Conservation (phyloP, 441 rosid species). For the Populus hybrid region DNA sequence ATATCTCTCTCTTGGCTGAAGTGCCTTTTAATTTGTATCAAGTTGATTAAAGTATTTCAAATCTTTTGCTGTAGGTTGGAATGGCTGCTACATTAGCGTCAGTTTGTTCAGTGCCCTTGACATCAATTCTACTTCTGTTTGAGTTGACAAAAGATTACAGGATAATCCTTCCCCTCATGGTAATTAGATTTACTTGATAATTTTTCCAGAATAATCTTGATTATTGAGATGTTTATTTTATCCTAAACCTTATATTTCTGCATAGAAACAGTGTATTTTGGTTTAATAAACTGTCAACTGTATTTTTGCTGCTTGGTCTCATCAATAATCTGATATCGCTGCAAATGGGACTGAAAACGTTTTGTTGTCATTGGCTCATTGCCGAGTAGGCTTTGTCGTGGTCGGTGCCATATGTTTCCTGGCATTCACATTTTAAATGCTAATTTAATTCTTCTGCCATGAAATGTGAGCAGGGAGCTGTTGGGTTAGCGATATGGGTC, state of each 20-base stretch:
- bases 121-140: slow-evolving; percentile 83
- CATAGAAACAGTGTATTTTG: not conserved
- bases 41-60: slow-evolving; percentile 19
- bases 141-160: slow-evolving; percentile 96
- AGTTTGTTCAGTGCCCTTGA: slow-evolving; percentile 96
- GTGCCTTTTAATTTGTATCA: slow-evolving; percentile 2
- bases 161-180: slow-evolving; percentile 97
- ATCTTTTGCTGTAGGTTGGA: slow-evolving; percentile 66
- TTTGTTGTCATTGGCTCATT: not conserved
- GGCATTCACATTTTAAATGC: not conserved
- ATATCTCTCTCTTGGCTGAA: slow-evolving; percentile 1
- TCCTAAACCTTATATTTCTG: not conserved
- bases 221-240: not conserved
- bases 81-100: slow-evolving; percentile 99
- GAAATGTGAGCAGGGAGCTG: slow-evolving; percentile 68
- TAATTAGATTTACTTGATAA: slow-evolving; percentile 27
- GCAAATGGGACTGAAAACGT: not conserved
- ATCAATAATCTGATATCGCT: not conserved
- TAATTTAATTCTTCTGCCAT: slow-evolving; percentile 1
- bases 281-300: not conserved
- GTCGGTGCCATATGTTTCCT: not conserved
- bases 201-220: slow-evolving; percentile 13
- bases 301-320: not conserved
- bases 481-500: slow-evolving; percentile 98
- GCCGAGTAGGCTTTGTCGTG: not conserved